These are phyloP conservation scores for Linnemannia zychae DNA, from an alignment of 192 early-diverging fungal genomes.

Conservation along the genomic window DNA sequence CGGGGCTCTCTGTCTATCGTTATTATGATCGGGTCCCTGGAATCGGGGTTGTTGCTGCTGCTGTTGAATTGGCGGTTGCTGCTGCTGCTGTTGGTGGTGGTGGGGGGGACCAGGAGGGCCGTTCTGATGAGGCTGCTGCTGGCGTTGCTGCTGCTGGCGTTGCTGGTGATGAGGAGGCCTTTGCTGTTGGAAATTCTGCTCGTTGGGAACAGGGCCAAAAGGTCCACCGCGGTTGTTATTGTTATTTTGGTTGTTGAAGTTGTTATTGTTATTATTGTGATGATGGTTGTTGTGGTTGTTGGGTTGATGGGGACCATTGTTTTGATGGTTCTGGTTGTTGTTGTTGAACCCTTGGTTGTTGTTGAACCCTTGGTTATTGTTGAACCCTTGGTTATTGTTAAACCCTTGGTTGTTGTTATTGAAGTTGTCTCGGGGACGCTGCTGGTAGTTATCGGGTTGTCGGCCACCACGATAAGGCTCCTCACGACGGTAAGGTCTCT, in stretches of 20 bases:
- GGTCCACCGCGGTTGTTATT: background rate
- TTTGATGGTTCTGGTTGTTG: conserved; percentile 15
- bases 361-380: conserved; percentile 4
- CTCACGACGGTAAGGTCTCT: conserved; percentile 52
- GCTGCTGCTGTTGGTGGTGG: background rate
- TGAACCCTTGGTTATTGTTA: background rate
- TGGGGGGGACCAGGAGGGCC: background rate
- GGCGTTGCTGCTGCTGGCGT: conserved; percentile 13
- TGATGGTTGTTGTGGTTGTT: background rate
- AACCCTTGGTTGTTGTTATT: conserved; percentile 9
- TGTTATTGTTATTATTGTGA: background rate
- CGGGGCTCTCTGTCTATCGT: conserved; percentile 24
- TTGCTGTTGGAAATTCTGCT: conserved; percentile 3
- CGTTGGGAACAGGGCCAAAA: background rate
- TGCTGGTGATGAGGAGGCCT: conserved; percentile 14
- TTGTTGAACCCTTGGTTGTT: background rate
- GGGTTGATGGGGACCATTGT: background rate
- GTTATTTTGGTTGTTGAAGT: background rate
- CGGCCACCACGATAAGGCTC: conserved; percentile 34
- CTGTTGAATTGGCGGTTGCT: background rate
- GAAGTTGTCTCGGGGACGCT: conserved; percentile 40
- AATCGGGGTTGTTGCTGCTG: conserved; percentile 24
- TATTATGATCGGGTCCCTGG: conserved; percentile 23
- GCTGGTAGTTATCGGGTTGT: conserved; percentile 33
- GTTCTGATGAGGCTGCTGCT: conserved; percentile 24